phyloP scores from a whole-genome alignment of 345 rosid genomes.

The Sisymbrium altissimum region DNA sequence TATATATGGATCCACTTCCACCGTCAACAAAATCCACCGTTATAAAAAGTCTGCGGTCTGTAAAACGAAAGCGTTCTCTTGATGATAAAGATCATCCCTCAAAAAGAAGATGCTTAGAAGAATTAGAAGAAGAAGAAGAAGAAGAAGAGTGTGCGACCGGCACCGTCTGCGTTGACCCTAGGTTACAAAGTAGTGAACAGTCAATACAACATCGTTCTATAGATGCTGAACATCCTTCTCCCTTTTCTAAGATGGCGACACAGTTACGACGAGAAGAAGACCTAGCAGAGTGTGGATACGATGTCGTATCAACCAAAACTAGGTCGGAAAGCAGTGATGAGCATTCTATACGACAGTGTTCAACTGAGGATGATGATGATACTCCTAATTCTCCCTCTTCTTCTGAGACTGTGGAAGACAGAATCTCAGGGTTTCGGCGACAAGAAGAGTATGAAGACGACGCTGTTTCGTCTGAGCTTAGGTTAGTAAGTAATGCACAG shows the following conservation, averaged over 20 bases:
- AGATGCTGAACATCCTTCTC: not conserved
- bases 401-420: not conserved
- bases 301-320: constrained; percentile 9
- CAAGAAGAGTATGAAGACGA: not conserved
- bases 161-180: constrained; percentile 19
- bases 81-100: not conserved
- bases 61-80: not conserved
- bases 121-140: not conserved
- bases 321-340: constrained; percentile 40
- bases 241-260: not conserved
- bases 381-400: not conserved
- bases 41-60: not conserved
- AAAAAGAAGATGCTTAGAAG: not conserved
- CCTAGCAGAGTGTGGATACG: not conserved
- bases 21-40: not conserved
- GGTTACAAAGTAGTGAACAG: constrained; percentile 41
- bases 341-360: constrained; percentile 32
- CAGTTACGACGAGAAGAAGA: not conserved
- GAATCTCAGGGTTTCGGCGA: not conserved
- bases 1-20: not conserved
- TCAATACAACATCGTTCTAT: not conserved
- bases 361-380: not conserved
- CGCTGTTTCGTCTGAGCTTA: constrained; percentile 21
- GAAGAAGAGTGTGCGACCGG: not conserved
- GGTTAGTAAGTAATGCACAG: constrained; percentile 38